Percentiles rank a stretch among this genome's conserved stretches.
These are phyloP conservation scores for Calonectria multiphialidica DNA, from an alignment of 2,329 filamentous ascomycete species.

Conservation along the genomic window DNA sequence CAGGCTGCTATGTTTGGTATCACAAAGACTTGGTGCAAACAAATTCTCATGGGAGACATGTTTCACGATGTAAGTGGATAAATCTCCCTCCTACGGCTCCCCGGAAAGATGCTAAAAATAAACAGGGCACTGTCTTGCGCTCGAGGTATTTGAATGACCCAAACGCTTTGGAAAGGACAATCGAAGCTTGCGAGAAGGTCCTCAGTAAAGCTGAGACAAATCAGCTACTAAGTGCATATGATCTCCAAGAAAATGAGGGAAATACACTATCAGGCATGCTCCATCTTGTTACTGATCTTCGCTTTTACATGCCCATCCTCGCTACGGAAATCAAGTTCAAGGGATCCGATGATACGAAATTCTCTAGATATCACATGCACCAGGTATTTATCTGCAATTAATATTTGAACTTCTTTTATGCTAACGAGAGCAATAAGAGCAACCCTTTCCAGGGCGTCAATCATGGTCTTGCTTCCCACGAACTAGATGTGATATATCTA, in stretches of 20 bases:
- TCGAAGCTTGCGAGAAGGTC: background rate
- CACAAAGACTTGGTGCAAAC: background rate
- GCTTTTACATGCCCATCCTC: background rate
- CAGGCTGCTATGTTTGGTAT: background rate
- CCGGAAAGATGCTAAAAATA: background rate
- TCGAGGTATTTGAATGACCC: background rate
- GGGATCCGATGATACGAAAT: background rate
- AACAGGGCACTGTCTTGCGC: background rate
- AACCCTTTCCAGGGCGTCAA: background rate
- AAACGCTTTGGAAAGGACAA: background rate
- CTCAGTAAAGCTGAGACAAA: background rate
- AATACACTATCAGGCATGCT: background rate
- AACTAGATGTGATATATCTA: background rate
- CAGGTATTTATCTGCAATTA: background rate
- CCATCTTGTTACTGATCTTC: background rate
- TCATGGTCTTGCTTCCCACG: background rate
- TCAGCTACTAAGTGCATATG: background rate
- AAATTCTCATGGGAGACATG: background rate
- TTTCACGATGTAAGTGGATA: background rate
- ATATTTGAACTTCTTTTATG: background rate
- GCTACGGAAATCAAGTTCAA: background rate
- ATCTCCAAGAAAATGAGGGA: background rate
- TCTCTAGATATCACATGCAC: background rate
- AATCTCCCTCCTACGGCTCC: accelerated
- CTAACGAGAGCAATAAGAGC: background rate